Evolutionary conservation across 75 land plant genomes (phyloP), one percentile per base, ranked within the genome.

Genomic region (Picea sitchensis): DNA sequence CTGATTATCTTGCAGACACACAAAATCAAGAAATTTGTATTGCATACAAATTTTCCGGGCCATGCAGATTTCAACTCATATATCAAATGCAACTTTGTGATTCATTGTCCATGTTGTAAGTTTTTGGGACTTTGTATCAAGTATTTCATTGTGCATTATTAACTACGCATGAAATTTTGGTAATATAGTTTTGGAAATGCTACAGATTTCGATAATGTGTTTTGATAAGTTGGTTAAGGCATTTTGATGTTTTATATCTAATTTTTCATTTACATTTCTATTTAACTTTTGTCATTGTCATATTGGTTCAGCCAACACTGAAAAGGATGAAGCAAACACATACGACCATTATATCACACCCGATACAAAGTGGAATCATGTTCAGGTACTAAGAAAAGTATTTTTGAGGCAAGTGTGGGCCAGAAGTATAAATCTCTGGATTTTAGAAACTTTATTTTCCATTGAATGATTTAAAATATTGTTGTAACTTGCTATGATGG

Each of bases 21-120:
- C 68, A 86, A 87, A 82, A 89, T 96, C 78, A 96, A 92, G 85
- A 96, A 96, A 83, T 96, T 96, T 86, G 93, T 96, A 30, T 78
- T 96, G 77, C 99, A 96, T 47, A 94, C 99, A 47, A 96, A 96
- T 73, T 92, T 89, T 72, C 99, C 99, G 54, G 99, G 97, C 60
- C 99, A 96, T 82, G 86, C 97, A 65, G 97, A 96, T 85, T 96
- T 96, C 82, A 96, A 96, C 77, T 92, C 92, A n/a, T 96, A 96
- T 79, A 91, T 94, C 14, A 96, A 94, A 80, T 96, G 99, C 93
- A 96, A 96, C 76, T 96, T 96, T 87, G 82, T 91, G 14, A 92
- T 96, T 73, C 81, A 89, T 78, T 88, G 85, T 74, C 87, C 85
- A 47, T 83, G 82, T 58, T 47, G 96, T 94, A 86, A 86, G 88